Conservation (phyloP, 495 filamentous ascomycete species). For the Penicillium salamii region DNA sequence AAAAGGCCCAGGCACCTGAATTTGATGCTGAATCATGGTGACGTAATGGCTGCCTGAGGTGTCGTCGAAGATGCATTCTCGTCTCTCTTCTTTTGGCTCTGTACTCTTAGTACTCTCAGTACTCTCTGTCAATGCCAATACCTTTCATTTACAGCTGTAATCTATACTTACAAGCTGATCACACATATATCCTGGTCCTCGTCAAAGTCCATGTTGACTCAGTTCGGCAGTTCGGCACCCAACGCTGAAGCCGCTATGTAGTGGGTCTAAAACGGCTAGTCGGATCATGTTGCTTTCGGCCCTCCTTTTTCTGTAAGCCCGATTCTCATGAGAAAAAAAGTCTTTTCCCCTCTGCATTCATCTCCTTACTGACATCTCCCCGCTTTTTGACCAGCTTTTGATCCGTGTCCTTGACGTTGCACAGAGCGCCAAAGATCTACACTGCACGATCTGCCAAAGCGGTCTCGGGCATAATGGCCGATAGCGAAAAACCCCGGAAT, state of each 20-base stretch:
- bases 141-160: too few relatives aligned
- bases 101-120: too few relatives aligned
- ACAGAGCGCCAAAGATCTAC: background rate
- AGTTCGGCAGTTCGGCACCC: background rate
- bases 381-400: background rate
- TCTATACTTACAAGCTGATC: too few relatives aligned
- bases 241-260: background rate
- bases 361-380: background rate
- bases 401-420: background rate
- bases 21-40: background rate
- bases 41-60: background rate
- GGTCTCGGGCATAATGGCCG: slow-evolving; percentile 5
- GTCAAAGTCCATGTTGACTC: background rate
- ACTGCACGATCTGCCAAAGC: slow-evolving; percentile 6
- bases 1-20: too few relatives aligned
- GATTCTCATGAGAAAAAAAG: background rate
- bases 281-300: slow-evolving; percentile 1
- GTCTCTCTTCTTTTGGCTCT: too few relatives aligned
- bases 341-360: background rate
- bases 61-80: too few relatives aligned
- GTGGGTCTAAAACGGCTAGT: slow-evolving; percentile 1
- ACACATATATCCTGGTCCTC: too few relatives aligned
- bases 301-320: background rate
- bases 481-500: slow-evolving; percentile 12
- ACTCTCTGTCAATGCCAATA: too few relatives aligned